Evolutionary conservation across 495 filamentous ascomycete species (phyloP).

Genomic region (Hypoxylon lienhwacheense): DNA sequence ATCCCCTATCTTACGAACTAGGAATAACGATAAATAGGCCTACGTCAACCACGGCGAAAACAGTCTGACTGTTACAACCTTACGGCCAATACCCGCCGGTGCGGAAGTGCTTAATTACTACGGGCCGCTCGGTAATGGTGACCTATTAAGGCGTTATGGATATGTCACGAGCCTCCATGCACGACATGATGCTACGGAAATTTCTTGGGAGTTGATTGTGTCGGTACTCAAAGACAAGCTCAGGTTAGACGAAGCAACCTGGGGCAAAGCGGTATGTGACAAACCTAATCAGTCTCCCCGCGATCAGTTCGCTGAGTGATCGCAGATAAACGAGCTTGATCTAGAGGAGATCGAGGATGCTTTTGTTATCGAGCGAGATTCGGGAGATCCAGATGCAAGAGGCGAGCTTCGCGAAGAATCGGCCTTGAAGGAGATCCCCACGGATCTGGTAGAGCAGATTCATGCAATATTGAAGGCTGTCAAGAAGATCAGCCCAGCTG

Average conservation of each 20-base stretch:
- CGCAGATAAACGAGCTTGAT: slow-evolving; percentile 30
- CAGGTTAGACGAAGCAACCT: slow-evolving; percentile 43
- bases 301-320: neutral
- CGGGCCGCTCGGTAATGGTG: slow-evolving; percentile 76
- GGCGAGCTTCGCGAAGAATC: slow-evolving; percentile 38
- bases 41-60: slow-evolving; percentile 72
- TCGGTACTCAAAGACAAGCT: slow-evolving; percentile 46
- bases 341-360: slow-evolving; percentile 47
- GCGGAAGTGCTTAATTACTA: slow-evolving; percentile 92
- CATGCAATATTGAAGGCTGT: slow-evolving; percentile 46
- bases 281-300: neutral
- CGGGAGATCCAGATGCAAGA: slow-evolving; percentile 44
- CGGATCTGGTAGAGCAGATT: slow-evolving; percentile 45
- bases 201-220: slow-evolving; percentile 62
- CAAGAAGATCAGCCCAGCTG: slow-evolving; percentile 42
- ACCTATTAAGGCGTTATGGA: slow-evolving; percentile 84
- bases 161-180: slow-evolving; percentile 80
- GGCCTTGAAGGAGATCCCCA: slow-evolving; percentile 39
- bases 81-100: slow-evolving; percentile 65
- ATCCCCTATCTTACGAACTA: neutral
- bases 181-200: slow-evolving; percentile 78
- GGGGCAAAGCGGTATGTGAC: slow-evolving; percentile 50
- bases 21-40: slow-evolving; percentile 45
- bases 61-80: slow-evolving; percentile 64
- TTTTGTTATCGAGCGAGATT: slow-evolving; percentile 50